Evolutionary conservation across 768 basidiomycete species (phyloP).

Genomic region (Sistotremastrum suecicum): DNA sequence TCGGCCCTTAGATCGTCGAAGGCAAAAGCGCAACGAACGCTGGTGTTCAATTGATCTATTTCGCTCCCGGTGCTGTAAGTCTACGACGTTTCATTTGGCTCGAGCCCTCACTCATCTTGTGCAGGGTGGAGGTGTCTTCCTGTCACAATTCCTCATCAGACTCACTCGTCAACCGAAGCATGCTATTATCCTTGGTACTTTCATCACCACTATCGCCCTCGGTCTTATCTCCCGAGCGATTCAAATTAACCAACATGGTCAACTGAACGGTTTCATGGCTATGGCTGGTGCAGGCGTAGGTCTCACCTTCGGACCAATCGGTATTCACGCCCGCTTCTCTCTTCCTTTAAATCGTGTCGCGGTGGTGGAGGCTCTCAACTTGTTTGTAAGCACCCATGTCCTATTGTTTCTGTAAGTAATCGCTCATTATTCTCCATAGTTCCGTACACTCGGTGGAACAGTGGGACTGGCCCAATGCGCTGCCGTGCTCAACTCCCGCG

Average conservation of each 20-base stretch:
- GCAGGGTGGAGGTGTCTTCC: slow-evolving; percentile 25
- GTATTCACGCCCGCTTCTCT: slow-evolving; percentile 31
- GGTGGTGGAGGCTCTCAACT: slow-evolving; percentile 26
- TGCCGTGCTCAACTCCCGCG: slow-evolving; percentile 31
- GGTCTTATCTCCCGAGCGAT: slow-evolving; percentile 31
- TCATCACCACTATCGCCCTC: slow-evolving; percentile 24
- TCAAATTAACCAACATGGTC: slow-evolving; percentile 18
- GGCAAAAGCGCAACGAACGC: slow-evolving; percentile 23
- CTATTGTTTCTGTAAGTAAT: slow-evolving; percentile 12
- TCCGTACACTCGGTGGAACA: slow-evolving; percentile 35
- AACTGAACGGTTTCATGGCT: slow-evolving; percentile 28
- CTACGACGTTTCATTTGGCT: background rate
- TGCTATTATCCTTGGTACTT: slow-evolving; percentile 24
- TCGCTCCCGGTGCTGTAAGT: slow-evolving; percentile 33
- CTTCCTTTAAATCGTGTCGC: slow-evolving; percentile 27
- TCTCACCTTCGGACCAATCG: slow-evolving; percentile 22
- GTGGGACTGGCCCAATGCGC: slow-evolving; percentile 39
- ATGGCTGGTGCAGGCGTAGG: slow-evolving; percentile 32
- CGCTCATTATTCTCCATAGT: slow-evolving; percentile 15
- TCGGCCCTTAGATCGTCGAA: slow-evolving; percentile 18
- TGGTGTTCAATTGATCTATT: slow-evolving; percentile 34
- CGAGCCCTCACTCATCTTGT: background rate
- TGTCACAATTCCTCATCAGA: slow-evolving; percentile 22
- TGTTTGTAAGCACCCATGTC: slow-evolving; percentile 26
- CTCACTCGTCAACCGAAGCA: slow-evolving; percentile 24